Evolutionary conservation across 83 land plant species (phyloP), one percentile per base, ranked within the genome.

Genomic region (Diphasiastrum complanatum): DNA sequence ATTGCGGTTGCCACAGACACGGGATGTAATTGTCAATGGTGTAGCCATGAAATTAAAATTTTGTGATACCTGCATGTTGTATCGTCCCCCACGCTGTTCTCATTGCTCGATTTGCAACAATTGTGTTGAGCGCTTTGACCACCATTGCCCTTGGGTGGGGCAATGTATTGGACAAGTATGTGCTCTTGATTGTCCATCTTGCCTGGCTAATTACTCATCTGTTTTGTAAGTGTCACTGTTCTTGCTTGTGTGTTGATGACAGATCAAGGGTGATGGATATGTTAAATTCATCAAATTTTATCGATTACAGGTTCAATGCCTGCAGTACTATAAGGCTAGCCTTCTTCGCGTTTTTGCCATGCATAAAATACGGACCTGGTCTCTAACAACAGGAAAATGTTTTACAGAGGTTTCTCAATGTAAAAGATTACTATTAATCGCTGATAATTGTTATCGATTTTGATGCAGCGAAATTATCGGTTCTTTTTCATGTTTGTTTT

Each of bases 131-230:
- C 81, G 89, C 18, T 88, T 88, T 68, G 95, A 88, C 60, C 95
- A 88, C 57, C 95, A 88, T 62, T 88, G 95, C 65, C 95, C 95
- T 28, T 88, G 95, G 95, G 89, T 88, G 57, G 95, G 95, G 51
- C 89, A 88, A 53, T 88, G 95, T 73, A 88, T 88, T 72, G 95
- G 95, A 24, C 78, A 72, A 83, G 89, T 88, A 74, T 41, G 78
- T 53, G 31, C 31, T 53, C 33, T 30, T 16, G 22, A 1, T 50
- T 33, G 31, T 5, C 24, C 33, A 19, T 58, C 2, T 24, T n/a
- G 8, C 23, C 30, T 0, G 43, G n/a, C 23, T 5, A 0, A 20
- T 11, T 0, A 24, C 26, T 0, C 32, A n/a, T 29, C 27, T 58
- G 22, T 14, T 52, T 52, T 31, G 28, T 29, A 6, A 14, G 25